Conservation (phyloP, 2,329 filamentous ascomycete genomes). For the Aspergillus brasiliensis region DNA sequence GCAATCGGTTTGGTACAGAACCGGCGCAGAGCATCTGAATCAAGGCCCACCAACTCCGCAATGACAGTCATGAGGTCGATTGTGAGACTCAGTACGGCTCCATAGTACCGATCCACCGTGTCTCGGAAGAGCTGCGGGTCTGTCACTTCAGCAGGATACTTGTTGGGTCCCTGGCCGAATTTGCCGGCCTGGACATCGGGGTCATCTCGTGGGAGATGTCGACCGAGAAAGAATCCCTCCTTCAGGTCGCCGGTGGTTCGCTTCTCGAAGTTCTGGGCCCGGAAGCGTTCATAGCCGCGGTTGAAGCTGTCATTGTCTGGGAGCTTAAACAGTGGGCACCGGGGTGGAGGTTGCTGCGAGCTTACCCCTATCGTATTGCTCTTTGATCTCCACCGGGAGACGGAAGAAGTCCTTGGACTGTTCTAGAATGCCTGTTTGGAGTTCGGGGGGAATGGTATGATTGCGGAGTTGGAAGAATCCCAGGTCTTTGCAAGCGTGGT, state of each 20-base stretch:
- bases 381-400: conserved; percentile 35
- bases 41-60: conserved; percentile 20
- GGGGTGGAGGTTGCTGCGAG: neutral
- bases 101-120: conserved; percentile 14
- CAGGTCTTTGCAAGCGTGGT: conserved; percentile 47
- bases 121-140: conserved; percentile 12
- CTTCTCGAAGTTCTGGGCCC: conserved; percentile 30
- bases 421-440: conserved; percentile 48
- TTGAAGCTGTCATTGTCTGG: conserved; percentile 4
- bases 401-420: conserved; percentile 53
- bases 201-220: conserved; percentile 22
- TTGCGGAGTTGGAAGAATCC: conserved; percentile 58
- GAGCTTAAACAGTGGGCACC: neutral
- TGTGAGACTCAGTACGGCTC: conserved; percentile 17
- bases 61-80: conserved; percentile 21
- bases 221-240: conserved; percentile 32
- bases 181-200: conserved; percentile 19
- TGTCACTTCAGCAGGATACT: conserved; percentile 8
- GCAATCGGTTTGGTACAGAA: conserved; percentile 29
- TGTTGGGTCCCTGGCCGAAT: conserved; percentile 29
- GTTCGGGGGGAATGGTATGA: conserved; percentile 47
- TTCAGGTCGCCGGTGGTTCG: conserved; percentile 29
- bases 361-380: conserved; percentile 25
- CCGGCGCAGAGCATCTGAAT: conserved; percentile 18
- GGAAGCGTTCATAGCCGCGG: conserved; percentile 31